These are phyloP conservation scores for Urochloa ruziziensis DNA, from an alignment of 176 grass and related monocot species.

Conservation along the genomic window DNA sequence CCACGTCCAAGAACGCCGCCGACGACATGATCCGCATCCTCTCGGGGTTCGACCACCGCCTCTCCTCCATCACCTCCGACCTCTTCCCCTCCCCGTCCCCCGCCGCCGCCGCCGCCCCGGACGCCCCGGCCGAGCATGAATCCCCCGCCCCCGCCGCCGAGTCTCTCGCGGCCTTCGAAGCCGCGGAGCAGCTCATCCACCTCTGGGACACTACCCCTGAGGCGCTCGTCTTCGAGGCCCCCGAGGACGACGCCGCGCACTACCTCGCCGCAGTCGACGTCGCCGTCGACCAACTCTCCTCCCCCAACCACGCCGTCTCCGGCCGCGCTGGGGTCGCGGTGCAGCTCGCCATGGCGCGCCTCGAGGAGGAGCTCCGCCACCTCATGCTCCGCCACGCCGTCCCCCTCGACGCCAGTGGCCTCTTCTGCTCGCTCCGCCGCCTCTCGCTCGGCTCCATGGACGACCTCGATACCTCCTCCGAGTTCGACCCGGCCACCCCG, in stretches of 20 bases:
- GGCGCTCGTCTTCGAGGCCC: slow-evolving; percentile 70
- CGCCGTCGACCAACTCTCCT: slow-evolving; percentile 31
- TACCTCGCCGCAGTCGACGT: slow-evolving; percentile 63
- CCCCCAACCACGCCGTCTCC: background rate
- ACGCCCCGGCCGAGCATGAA: background rate
- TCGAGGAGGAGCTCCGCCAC: slow-evolving; percentile 88
- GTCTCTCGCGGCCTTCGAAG: slow-evolving; percentile 34
- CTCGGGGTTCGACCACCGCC: slow-evolving; percentile 90
- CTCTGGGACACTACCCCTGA: slow-evolving; percentile 70
- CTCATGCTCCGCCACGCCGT: slow-evolving; percentile 76
- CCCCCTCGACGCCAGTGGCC: slow-evolving; percentile 66
- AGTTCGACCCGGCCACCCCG: slow-evolving; percentile 61
- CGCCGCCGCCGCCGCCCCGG: background rate
- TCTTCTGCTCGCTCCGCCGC: slow-evolving; percentile 83
- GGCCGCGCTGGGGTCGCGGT: slow-evolving; percentile 48
- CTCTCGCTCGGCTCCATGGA: slow-evolving; percentile 81
- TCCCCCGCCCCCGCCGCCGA: background rate
- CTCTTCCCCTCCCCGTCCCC: slow-evolving; percentile 42
- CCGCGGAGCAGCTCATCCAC: slow-evolving; percentile 70
- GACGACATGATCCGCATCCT: slow-evolving; percentile 99
- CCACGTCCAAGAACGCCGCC: slow-evolving; percentile 96
- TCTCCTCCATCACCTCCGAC: slow-evolving; percentile 70
- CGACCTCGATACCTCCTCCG: slow-evolving; percentile 80
- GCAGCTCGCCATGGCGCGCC: slow-evolving; percentile 83
- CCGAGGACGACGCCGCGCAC: slow-evolving; percentile 42